Evolutionary conservation across 2,329 filamentous ascomycete species (phyloP), one percentile per base, ranked within the genome.

Genomic region (Exophiala oligosperma): DNA sequence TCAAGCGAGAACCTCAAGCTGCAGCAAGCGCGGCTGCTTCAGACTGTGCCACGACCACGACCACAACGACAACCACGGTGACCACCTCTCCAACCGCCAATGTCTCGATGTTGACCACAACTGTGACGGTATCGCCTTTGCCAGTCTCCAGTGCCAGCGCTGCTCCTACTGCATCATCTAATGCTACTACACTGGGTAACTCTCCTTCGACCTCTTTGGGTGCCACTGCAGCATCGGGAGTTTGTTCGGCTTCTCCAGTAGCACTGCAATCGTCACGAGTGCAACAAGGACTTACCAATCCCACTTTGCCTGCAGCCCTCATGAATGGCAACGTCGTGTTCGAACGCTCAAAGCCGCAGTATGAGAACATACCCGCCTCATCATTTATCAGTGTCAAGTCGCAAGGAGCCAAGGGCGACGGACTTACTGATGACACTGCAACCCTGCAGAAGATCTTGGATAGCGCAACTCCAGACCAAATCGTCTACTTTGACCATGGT

Each of bases 331-430:
- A 79, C 24, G 86, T 83, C 38, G 79, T 97, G 67, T 92, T 92
- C 71, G 89, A 91, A 64, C 88, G 89, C 66, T 88, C 86, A 73
- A 96, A 94, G 81, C 94, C 94, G 12, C 90, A 96, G 73, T 99
- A 97, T 71, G 84, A 89, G 70, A 77, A 78, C 43, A 75, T 90
- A 2, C 74, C 85, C 2, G 83, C 80, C n/a, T 81, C 79, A 59
- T 83, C 82, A 35, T 96, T 99, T 70, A 76, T 95, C 67, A 93
- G 89, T 65, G 89, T 94, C 77, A 96, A 93, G 77, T 79, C 84
- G 48, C 81, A 82, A 51, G 93, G 94, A 58, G 92, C 91, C 68
- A 90, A 86, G 76, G 94, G 94, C 69, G 93, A 99, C 69, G 94
- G 93, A 52, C 74, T 77, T 26, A 90, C 91, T 0, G 93, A 97